Percentiles rank a stretch among this genome's conserved stretches.
Conservation (phyloP, 495 filamentous ascomycete species). For the Barbatosphaeria neglecta region DNA sequence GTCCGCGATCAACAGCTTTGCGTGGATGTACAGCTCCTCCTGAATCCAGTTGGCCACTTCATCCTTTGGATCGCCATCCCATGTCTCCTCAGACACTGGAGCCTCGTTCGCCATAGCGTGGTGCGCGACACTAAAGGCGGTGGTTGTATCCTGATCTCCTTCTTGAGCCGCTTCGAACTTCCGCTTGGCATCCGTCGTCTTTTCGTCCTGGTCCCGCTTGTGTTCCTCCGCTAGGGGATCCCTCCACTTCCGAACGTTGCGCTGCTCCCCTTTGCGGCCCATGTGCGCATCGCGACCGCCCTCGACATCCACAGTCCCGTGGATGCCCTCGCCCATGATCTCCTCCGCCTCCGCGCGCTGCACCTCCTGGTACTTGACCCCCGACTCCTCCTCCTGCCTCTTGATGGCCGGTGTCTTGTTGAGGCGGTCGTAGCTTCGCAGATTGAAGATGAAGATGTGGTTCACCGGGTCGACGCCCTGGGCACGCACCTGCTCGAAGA, state of each 20-base stretch:
- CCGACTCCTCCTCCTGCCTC: conserved; percentile 63
- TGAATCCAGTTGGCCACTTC: conserved; percentile 84
- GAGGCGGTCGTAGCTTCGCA: conserved; percentile 80
- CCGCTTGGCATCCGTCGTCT: conserved; percentile 40
- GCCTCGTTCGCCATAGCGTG: conserved; percentile 65
- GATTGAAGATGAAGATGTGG: conserved; percentile 84
- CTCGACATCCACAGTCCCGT: conserved; percentile 39
- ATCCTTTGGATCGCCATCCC: conserved; percentile 53
- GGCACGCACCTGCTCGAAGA: conserved; percentile 64
- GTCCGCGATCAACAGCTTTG: conserved; percentile 78
- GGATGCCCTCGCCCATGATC: conserved; percentile 66
- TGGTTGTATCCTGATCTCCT: conserved; percentile 28
- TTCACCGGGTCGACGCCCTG: conserved; percentile 71
- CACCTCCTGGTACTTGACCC: conserved; percentile 71
- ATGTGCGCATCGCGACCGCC: conserved; percentile 28
- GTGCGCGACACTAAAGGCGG: conserved; percentile 62
- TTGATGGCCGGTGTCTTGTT: conserved; percentile 63
- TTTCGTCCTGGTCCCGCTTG: conserved; percentile 41
- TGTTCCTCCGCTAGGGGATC: conserved; percentile 37
- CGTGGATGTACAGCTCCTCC: conserved; percentile 90
- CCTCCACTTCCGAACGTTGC: conserved; percentile 32
- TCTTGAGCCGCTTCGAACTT: conserved; percentile 51
- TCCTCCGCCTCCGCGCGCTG: conserved; percentile 78
- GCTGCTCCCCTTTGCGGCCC: conserved; percentile 28
- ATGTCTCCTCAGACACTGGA: conserved; percentile 55